These are phyloP conservation scores for Nakazawaea ishiwadae DNA, from an alignment of 805 yeast genomes.

Conservation along the genomic window DNA sequence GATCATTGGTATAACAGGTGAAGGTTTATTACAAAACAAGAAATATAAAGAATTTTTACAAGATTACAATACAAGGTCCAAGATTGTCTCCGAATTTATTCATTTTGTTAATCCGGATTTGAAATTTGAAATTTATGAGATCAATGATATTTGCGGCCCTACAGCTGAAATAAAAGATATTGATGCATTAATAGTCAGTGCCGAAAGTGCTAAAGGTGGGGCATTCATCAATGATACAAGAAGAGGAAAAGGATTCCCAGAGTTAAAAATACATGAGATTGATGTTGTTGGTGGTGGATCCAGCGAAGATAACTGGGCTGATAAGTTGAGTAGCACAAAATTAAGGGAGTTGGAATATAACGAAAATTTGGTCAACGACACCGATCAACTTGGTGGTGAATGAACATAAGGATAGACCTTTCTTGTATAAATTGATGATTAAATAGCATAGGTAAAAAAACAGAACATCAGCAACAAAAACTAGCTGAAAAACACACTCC, in stretches of 20 bases:
- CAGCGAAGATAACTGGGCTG: slow-evolving; percentile 44
- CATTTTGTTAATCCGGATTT: slow-evolving; percentile 40
- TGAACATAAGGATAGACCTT: not conserved
- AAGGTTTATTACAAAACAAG: slow-evolving; percentile 67
- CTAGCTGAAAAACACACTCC: no score
- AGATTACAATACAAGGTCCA: slow-evolving; percentile 45
- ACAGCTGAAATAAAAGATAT: slow-evolving; percentile 73
- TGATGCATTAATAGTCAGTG: slow-evolving; percentile 75
- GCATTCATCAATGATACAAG: slow-evolving; percentile 65
- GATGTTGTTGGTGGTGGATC: slow-evolving; percentile 63
- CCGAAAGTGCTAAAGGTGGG: slow-evolving; percentile 78
- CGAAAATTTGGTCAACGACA: slow-evolving; percentile 2
- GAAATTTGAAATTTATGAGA: slow-evolving; percentile 48
- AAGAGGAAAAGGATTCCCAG: slow-evolving; percentile 45
- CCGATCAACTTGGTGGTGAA: not conserved
- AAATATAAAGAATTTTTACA: slow-evolving; percentile 66
- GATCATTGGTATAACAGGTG: slow-evolving; percentile 83
- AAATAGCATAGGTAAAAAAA: no score
- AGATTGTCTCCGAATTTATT: slow-evolving; percentile 46
- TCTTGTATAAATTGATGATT: no score
- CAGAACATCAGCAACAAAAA: no score
- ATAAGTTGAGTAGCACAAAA: slow-evolving; percentile 83
- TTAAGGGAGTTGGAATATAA: slow-evolving; percentile 43
- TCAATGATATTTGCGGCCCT: slow-evolving; percentile 91
- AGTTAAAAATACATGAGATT: slow-evolving; percentile 47